phyloP scores from a whole-genome alignment of 768 basidiomycete genomes.

The Paxillus rubicundulus region DNA sequence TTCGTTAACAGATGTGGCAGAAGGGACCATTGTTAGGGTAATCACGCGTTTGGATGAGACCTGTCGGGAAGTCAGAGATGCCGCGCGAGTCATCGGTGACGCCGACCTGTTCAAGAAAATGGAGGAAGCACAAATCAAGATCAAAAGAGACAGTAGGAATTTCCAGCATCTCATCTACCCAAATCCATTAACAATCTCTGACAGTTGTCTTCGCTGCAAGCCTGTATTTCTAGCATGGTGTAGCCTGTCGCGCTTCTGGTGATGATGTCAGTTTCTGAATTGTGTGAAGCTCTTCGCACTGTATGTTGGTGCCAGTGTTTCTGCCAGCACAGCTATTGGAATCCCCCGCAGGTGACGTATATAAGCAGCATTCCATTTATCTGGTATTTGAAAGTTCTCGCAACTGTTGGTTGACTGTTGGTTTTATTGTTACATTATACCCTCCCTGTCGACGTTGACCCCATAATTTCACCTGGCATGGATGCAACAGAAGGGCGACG shows the following conservation, averaged over 20 bases:
- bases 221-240: conserved; percentile 64
- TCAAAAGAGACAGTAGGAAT: conserved; percentile 90
- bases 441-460: not conserved
- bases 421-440: not conserved
- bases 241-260: not conserved
- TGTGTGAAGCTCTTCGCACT: too few relatives aligned
- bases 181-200: conserved; percentile 6
- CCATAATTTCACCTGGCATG: conserved; percentile 11
- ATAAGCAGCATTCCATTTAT: conserved; percentile 21
- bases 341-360: too few relatives aligned
- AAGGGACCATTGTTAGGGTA: conserved; percentile 95
- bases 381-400: too few relatives aligned
- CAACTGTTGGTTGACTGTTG: not conserved
- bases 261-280: not conserved
- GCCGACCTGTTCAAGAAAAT: conserved; percentile 95
- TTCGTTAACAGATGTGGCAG: conserved; percentile 86
- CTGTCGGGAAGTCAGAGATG: conserved; percentile 94
- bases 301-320: too few relatives aligned
- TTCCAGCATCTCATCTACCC: not conserved
- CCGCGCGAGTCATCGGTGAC: conserved; percentile 96
- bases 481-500: not conserved
- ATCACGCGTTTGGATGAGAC: conserved; percentile 97
- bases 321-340: too few relatives aligned
- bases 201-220: conserved; percentile 85
- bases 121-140: conserved; percentile 91